phyloP scores from a whole-genome alignment of 2,329 filamentous ascomycete species.

The Dothidotthia symphoricarpi region DNA sequence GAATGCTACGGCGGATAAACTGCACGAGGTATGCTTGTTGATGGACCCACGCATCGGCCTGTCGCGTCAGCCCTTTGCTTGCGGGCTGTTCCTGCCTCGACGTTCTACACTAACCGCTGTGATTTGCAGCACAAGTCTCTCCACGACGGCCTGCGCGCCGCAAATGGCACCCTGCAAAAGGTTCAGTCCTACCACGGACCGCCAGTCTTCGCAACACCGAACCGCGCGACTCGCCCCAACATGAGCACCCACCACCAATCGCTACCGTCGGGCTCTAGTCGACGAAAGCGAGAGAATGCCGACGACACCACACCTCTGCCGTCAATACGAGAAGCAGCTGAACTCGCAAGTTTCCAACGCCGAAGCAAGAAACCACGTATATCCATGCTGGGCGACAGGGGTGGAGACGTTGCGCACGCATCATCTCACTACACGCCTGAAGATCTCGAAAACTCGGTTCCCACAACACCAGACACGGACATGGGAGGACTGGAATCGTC shows the following conservation, averaged over 20 bases:
- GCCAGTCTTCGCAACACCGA: conserved; percentile 45
- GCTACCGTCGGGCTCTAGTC: conserved; percentile 29
- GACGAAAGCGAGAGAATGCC: conserved; percentile 45
- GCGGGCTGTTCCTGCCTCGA: conserved; percentile 15
- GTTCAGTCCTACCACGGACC: conserved; percentile 41
- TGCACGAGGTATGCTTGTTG: conserved; percentile 52
- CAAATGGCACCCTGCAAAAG: conserved; percentile 49
- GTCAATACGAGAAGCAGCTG: conserved; percentile 55
- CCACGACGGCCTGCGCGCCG: conserved; percentile 45
- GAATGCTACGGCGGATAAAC: conserved; percentile 54
- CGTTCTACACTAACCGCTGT: conserved; percentile 22
- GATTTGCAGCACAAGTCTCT: conserved; percentile 45
- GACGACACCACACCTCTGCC: conserved; percentile 50
- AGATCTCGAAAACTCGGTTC: conserved; percentile 35
- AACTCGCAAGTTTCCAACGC: conserved; percentile 50
- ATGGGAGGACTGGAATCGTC: conserved; percentile 24
- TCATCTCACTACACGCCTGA: conserved; percentile 31
- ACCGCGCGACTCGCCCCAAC: conserved; percentile 36
- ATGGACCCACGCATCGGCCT: conserved; percentile 14
- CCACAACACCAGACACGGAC: conserved; percentile 42
- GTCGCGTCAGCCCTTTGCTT: no score
- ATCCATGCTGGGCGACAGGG: conserved; percentile 23
- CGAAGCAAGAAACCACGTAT: conserved; percentile 51
- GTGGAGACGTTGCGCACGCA: conserved; percentile 13
- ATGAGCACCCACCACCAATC: conserved; percentile 17